Base-by-base conservation (phyloP, 768 basidiomycete genomes). In the Tricholoma furcatifolium region DNA sequence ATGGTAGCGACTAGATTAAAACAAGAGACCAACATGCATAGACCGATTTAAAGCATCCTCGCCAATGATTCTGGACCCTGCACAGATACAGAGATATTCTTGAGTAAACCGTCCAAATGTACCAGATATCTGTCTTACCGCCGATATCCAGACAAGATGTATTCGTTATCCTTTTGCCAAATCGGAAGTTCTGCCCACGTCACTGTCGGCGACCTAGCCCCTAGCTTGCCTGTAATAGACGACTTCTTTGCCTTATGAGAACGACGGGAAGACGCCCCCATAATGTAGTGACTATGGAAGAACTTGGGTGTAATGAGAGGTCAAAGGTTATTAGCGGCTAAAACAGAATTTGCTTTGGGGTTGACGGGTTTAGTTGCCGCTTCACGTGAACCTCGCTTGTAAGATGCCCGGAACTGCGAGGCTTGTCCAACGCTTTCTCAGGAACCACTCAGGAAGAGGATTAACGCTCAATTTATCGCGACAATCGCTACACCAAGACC, bases 91-190 rank as follows among this genome's bases (percentile, higher is more conserved):
- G 21, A 56, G 32, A 41, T 36, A 56, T 42, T 8, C 14, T 36
- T 6, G n/a, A 49, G 27, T 30, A 51, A 30, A 43, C 38, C 21
- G 23, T 44, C 51, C 42, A n/a, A 52, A 49, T 27, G 34, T 34
- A 21, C 2, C 18, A 23, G 20, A 35, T 20, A 32, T 15, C 3
- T 21, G 40, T 59, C 73, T 61, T 61, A 88, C 89, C 80, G 74
- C 69, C 88, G 75, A 65, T 91, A 90, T 2, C 89, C 89, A 32
- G 67, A 69, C 52, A 84, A 35, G 54, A 91, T 88, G 62, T 80
- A 86, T 59, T 88, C 85, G 60, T 90, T 91, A 67, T 90, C 84
- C 57, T 71, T 77, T 67, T 83, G 82, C 86, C 87, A 91, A 31
- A 78, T 76, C 36, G 84, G 80, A 40, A 89, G 71, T 50, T 86